Percentiles rank a stretch among this genome's conserved stretches.
Conservation (phyloP, 108 stramenopile genomes). For the Pseudonitzschia multiseries region DNA sequence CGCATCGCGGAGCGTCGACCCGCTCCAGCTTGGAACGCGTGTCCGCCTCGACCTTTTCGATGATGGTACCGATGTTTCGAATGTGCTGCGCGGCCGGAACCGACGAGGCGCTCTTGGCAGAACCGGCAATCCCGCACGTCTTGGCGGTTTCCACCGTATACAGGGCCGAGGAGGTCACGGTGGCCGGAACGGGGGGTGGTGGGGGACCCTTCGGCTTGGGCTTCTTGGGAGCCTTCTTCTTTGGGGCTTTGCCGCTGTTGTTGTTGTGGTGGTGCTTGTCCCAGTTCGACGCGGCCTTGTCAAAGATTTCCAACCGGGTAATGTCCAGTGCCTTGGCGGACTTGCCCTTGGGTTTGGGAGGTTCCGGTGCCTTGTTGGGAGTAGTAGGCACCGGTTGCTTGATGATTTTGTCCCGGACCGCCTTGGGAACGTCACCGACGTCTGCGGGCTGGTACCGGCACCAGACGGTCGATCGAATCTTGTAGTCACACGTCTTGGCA, state of each 20-base stretch:
- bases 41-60: constrained; percentile 94
- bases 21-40: constrained; percentile 75
- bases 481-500: constrained; percentile 35
- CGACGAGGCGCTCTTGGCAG: constrained; percentile 15
- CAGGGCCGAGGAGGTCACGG: background rate
- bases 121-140: background rate
- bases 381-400: too few species aligned
- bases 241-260: too few species aligned
- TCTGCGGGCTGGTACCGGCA: constrained; percentile 1
- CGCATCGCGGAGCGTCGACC: constrained; percentile 87
- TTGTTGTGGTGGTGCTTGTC: background rate
- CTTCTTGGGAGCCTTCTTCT: constrained; percentile 13
- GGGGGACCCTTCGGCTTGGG: background rate
- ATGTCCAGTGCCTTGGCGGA: background rate
- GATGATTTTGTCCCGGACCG: background rate
- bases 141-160: constrained; percentile 20
- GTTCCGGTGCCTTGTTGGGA: background rate
- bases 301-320: constrained; percentile 2
- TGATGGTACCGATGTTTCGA: constrained; percentile 87
- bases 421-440: background rate
- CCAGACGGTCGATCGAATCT: constrained; percentile 81
- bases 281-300: background rate
- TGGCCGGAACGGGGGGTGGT: background rate
- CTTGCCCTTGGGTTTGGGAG: constrained; percentile 11
- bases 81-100: constrained; percentile 62